phyloP scores from a whole-genome alignment of 2,329 filamentous ascomycete genomes.

The Neoascochyta sp. region DNA sequence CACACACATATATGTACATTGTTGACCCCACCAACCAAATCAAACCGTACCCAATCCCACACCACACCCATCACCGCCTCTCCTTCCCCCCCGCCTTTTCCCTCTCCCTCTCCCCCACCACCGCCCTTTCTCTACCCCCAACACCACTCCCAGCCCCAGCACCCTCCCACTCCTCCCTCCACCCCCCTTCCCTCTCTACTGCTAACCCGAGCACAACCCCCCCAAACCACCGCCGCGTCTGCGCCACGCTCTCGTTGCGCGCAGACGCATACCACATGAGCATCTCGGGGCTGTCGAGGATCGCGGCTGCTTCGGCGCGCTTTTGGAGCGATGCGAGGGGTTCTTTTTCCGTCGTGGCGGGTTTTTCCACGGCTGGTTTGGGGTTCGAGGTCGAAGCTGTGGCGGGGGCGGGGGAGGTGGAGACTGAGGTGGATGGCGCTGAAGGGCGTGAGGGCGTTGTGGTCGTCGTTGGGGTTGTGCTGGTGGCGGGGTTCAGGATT shows the following conservation, averaged over 20 bases:
- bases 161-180: conserved; percentile 20
- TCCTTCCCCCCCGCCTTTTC: conserved; percentile 14
- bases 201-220: conserved; percentile 29
- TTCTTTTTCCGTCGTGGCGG: too few relatives aligned
- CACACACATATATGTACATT: too few relatives aligned
- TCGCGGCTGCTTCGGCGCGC: conserved; percentile 28
- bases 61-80: too few relatives aligned
- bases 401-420: too few relatives aligned
- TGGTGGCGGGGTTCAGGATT: too few relatives aligned
- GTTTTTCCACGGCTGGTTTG: too few relatives aligned
- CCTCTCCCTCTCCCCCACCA: conserved; percentile 7
- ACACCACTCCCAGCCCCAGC: conserved; percentile 11
- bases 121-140: conserved; percentile 7
- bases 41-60: too few relatives aligned
- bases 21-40: too few relatives aligned
- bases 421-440: too few relatives aligned
- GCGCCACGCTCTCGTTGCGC: conserved; percentile 33
- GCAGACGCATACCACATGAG: conserved; percentile 33
- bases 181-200: conserved; percentile 6
- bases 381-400: too few relatives aligned
- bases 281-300: conserved; percentile 37
- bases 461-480: too few relatives aligned
- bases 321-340: conserved; percentile 25
- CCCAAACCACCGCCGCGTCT: conserved; percentile 31
- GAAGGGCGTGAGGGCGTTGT: too few relatives aligned